These are phyloP conservation scores for Drechslerella stenobrocha DNA, from an alignment of 2,329 filamentous ascomycete species.

Conservation along the genomic window DNA sequence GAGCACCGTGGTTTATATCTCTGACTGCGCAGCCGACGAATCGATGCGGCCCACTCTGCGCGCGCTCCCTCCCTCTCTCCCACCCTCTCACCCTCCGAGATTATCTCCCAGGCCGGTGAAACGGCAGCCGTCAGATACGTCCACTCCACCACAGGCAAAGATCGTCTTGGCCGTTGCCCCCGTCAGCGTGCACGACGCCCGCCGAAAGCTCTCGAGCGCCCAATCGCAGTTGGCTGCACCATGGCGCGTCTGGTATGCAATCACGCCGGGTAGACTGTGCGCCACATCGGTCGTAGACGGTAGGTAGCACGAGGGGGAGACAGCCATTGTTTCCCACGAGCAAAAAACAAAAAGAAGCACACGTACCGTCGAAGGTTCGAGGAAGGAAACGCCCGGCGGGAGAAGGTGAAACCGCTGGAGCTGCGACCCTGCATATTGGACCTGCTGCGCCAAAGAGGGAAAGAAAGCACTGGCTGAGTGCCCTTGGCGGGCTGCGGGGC, in stretches of 20 bases:
- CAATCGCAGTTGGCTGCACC: background rate
- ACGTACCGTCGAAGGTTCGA: background rate
- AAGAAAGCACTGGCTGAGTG: background rate
- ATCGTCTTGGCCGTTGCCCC: background rate
- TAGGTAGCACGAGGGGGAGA: background rate
- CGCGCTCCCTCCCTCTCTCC: no score
- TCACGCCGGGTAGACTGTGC: background rate
- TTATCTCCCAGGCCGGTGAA: background rate
- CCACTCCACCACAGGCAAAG: background rate
- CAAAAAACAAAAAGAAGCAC: no score
- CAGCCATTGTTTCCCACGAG: no score
- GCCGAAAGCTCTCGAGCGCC: no score
- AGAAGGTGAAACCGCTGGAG: constrained; percentile 7
- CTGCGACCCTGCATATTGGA: background rate
- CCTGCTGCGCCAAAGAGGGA: background rate
- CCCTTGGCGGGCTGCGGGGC: constrained; percentile 3
- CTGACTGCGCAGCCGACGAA: no score
- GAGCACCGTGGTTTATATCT: no score
- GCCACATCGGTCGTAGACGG: background rate
- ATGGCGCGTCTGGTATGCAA: constrained; percentile 2
- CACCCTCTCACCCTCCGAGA: no score
- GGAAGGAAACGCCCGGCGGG: background rate
- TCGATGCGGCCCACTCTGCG: no score
- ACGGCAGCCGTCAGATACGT: constrained; percentile 1
- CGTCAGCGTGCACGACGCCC: background rate